Evolutionary conservation across 140 eudicot species (phyloP).

Genomic region (Ambrosia hybrid): DNA sequence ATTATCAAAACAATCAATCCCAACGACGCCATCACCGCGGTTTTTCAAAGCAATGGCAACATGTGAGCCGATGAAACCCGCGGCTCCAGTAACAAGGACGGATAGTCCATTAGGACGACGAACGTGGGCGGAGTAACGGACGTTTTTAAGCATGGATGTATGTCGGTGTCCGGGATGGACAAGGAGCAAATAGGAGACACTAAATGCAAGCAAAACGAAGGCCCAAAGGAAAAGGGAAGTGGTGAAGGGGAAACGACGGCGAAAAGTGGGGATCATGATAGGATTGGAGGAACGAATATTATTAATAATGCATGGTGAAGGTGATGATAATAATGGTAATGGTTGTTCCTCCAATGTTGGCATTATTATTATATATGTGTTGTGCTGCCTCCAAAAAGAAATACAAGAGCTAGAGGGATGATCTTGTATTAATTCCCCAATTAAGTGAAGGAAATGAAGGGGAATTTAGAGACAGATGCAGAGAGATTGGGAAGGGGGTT

Average conservation of each 20-base stretch:
- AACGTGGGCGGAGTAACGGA: slow-evolving; percentile 50
- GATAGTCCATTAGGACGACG: slow-evolving; percentile 45
- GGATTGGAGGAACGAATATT: slow-evolving; percentile 15
- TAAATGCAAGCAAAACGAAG: slow-evolving; percentile 44
- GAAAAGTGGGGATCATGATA: slow-evolving; percentile 27
- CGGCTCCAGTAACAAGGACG: slow-evolving; percentile 79
- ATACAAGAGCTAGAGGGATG: neutral
- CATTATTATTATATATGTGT: slow-evolving; percentile 19
- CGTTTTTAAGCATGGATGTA: slow-evolving; percentile 45
- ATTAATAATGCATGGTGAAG: no score
- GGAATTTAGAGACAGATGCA: slow-evolving; percentile 43
- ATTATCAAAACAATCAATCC: slow-evolving; percentile 62
- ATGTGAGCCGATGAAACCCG: slow-evolving; percentile 80
- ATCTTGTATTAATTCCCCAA: slow-evolving; percentile 36
- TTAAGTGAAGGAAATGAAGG: slow-evolving; percentile 20
- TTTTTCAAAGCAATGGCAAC: slow-evolving; percentile 60
- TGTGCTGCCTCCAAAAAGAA: slow-evolving; percentile 33
- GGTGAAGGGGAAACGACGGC: slow-evolving; percentile 44
- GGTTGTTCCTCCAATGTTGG: slow-evolving; percentile 38
- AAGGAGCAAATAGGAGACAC: slow-evolving; percentile 41
- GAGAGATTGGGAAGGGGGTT: neutral
- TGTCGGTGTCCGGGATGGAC: slow-evolving; percentile 39
- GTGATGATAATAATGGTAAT: neutral
- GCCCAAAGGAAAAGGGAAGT: slow-evolving; percentile 56
- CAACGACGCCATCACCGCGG: slow-evolving; percentile 87